Percentiles rank a stretch among this genome's conserved stretches.
Evolutionary conservation across 495 filamentous ascomycete genomes (phyloP).

Genomic region (Friedmanniomyces simplex): DNA sequence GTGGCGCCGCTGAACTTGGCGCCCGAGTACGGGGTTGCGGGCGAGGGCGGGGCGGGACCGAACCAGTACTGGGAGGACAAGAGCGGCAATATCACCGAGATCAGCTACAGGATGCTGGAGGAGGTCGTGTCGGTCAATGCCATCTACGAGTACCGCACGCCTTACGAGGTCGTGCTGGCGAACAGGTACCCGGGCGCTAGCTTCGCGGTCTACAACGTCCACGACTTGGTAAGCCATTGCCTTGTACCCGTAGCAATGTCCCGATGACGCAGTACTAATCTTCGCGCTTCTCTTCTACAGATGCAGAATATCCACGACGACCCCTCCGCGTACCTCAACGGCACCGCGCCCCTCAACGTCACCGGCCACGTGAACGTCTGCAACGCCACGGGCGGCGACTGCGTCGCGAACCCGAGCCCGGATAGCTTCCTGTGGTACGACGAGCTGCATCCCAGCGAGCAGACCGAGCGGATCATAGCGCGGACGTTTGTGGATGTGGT

Average conservation of each 20-base stretch:
- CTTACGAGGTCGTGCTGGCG: constrained; percentile 42
- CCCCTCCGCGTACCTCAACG: constrained; percentile 49
- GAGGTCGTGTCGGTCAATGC: constrained; percentile 50
- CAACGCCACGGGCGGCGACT: constrained; percentile 29
- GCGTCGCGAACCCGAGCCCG: constrained; percentile 22
- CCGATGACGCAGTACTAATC: background rate
- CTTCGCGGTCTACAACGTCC: constrained; percentile 54
- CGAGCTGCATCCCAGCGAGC: constrained; percentile 56
- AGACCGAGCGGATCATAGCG: constrained; percentile 44
- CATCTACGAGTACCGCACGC: constrained; percentile 50
- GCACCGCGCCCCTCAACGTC: constrained; percentile 49
- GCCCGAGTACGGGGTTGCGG: constrained; percentile 47
- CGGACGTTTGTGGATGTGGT: constrained; percentile 51
- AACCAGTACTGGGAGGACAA: constrained; percentile 53
- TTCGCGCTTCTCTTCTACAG: constrained; percentile 20
- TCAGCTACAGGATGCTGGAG: constrained; percentile 50
- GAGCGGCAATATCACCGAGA: constrained; percentile 45
- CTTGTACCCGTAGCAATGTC: background rate
- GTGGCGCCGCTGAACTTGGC: constrained; percentile 49
- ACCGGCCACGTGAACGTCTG: constrained; percentile 49
- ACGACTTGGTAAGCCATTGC: constrained; percentile 44
- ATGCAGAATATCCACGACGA: constrained; percentile 52
- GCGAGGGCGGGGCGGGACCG: constrained; percentile 38
- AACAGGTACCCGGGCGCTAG: constrained; percentile 49
- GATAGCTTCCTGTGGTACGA: constrained; percentile 48